Evolutionary conservation across 2,329 filamentous ascomycete genomes (phyloP).

Genomic region (Exophiala lecanii-corni): DNA sequence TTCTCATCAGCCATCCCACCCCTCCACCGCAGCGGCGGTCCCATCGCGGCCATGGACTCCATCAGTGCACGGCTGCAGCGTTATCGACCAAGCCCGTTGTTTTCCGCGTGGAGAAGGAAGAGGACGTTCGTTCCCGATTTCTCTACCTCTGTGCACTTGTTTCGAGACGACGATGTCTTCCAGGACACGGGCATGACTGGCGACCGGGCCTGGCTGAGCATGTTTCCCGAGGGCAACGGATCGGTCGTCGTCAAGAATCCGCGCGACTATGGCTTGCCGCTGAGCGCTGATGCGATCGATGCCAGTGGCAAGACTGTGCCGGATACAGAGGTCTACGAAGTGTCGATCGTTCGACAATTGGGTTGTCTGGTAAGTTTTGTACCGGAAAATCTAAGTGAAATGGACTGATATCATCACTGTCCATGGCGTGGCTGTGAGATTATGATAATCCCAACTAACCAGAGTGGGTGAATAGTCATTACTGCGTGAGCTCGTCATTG

Average conservation of each 20-base stretch:
- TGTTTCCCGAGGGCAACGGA: slow-evolving; percentile 15
- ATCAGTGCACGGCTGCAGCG: not conserved
- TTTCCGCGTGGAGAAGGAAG: too few relatives aligned
- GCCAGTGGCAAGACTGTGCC: slow-evolving; percentile 1
- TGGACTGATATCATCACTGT: not conserved
- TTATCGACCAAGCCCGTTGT: not conserved
- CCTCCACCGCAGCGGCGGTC: not conserved
- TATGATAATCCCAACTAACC: not conserved
- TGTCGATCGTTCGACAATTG: slow-evolving; percentile 13
- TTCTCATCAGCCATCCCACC: not conserved
- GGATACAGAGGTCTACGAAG: slow-evolving; percentile 14
- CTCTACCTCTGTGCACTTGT: not conserved
- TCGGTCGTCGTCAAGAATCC: slow-evolving; percentile 5
- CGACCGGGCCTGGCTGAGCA: slow-evolving; percentile 12
- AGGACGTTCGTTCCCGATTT: slow-evolving; percentile 1
- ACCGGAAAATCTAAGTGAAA: not conserved
- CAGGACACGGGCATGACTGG: slow-evolving; percentile 4
- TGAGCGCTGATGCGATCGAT: slow-evolving; percentile 5
- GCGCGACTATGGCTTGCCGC: slow-evolving; percentile 9
- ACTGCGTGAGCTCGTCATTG: slow-evolving; percentile 10
- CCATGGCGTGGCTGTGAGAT: not conserved
- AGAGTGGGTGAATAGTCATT: slow-evolving; percentile 3
- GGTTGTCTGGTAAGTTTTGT: slow-evolving; percentile 13
- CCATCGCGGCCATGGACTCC: not conserved
- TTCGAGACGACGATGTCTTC: slow-evolving; percentile 6